Evolutionary conservation across 139 green algal species (phyloP).

Genomic region (Zygnema circumcarinatum): DNA sequence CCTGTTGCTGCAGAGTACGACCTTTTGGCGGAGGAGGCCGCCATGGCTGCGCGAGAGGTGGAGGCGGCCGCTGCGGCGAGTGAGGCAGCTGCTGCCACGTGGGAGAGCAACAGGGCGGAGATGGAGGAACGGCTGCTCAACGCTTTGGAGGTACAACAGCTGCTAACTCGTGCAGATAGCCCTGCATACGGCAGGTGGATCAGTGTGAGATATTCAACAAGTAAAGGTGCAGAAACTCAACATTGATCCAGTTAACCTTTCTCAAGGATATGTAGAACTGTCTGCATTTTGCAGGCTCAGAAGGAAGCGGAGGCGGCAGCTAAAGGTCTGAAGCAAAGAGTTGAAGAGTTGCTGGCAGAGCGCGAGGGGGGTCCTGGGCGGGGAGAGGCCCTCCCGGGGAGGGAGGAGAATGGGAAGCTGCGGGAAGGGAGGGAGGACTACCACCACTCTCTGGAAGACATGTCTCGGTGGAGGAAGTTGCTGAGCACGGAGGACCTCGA

Average conservation of each 20-base stretch:
- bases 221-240: too few relatives aligned
- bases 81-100: constrained; percentile 26
- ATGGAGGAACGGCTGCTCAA: constrained; percentile 25
- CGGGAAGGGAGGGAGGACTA: background rate
- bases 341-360: background rate
- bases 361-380: background rate
- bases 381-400: background rate
- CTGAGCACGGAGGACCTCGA: background rate
- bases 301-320: background rate
- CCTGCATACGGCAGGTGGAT: too few relatives aligned
- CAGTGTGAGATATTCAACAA: too few relatives aligned
- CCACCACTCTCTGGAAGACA: background rate
- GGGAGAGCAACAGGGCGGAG: constrained; percentile 16
- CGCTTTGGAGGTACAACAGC: background rate
- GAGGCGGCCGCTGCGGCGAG: constrained; percentile 33
- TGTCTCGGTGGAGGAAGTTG: background rate
- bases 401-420: background rate
- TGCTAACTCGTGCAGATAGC: too few relatives aligned
- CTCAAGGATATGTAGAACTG: too few relatives aligned
- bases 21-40: constrained; percentile 36
- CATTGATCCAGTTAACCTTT: too few relatives aligned
- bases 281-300: background rate
- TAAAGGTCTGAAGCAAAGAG: background rate
- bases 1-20: constrained; percentile 52
- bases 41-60: constrained; percentile 31